phyloP scores from a whole-genome alignment of 805 yeast genomes.

The Cyberlindnera euphorbiiphila region DNA sequence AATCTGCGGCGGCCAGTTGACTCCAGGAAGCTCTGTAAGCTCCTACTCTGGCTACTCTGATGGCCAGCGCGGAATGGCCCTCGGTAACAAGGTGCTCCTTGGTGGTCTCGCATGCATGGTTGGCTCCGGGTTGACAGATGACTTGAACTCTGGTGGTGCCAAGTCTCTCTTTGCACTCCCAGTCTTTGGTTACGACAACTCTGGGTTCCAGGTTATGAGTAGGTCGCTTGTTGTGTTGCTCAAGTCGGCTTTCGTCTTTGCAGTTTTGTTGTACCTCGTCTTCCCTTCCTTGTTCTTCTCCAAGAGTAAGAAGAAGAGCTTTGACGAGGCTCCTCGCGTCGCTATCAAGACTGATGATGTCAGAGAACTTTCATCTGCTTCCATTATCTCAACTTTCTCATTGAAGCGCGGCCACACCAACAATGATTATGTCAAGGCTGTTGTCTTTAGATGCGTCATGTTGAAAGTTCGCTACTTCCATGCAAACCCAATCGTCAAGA shows the following conservation, averaged over 20 bases:
- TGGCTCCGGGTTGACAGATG: constrained; percentile 58
- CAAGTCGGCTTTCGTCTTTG: constrained; percentile 27
- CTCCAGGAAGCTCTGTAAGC: constrained; percentile 22
- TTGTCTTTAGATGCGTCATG: constrained; percentile 26
- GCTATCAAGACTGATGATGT: constrained; percentile 19
- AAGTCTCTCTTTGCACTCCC: constrained; percentile 49
- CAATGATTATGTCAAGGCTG: constrained; percentile 24
- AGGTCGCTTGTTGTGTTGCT: constrained; percentile 28
- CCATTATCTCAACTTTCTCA: constrained; percentile 19
- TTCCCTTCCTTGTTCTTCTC: constrained; percentile 20
- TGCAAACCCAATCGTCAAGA: constrained; percentile 21
- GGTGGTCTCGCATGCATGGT: constrained; percentile 65
- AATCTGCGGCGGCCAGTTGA: constrained; percentile 22
- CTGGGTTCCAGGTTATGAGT: constrained; percentile 27
- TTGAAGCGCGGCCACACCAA: constrained; percentile 16
- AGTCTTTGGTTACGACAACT: constrained; percentile 31
- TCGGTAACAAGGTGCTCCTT: constrained; percentile 47
- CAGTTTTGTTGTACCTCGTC: constrained; percentile 27
- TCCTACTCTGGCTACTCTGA: constrained; percentile 12
- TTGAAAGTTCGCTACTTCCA: constrained; percentile 19
- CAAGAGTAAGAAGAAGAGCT: constrained; percentile 8
- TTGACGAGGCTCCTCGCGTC: not conserved
- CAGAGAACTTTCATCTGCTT: constrained; percentile 18
- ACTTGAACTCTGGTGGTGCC: constrained; percentile 38
- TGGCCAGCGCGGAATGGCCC: constrained; percentile 11